phyloP scores from a whole-genome alignment of 2,329 filamentous ascomycete genomes.

The Graphilbum ipis-grandicollis region DNA sequence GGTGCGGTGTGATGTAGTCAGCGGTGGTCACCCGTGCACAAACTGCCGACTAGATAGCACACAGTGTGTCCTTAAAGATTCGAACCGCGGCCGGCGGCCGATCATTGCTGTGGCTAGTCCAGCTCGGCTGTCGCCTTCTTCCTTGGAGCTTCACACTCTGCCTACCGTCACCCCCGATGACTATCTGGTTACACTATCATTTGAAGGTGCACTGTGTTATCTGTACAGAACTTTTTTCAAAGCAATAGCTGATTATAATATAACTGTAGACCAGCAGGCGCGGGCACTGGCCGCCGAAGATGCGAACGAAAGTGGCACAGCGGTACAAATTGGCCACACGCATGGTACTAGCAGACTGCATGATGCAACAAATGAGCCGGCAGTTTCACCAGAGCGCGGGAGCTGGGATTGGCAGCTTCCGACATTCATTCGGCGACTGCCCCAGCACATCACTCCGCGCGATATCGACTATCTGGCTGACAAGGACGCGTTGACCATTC shows the following conservation, averaged over 20 bases:
- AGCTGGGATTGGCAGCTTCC: background rate
- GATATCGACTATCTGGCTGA: slow-evolving; percentile 45
- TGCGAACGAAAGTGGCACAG: no score
- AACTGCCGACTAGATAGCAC: slow-evolving; percentile 5
- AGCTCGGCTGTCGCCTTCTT: background rate
- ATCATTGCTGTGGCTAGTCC: background rate
- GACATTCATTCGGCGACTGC: background rate
- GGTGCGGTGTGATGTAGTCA: slow-evolving; percentile 6
- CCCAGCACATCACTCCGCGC: background rate
- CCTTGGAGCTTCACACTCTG: no score
- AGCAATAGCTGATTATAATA: no score
- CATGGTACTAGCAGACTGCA: no score
- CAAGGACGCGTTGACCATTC: slow-evolving; percentile 46
- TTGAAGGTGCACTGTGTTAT: background rate
- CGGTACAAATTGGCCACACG: no score
- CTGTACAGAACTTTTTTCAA: no score
- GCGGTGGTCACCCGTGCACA: slow-evolving; percentile 2
- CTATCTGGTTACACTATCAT: background rate
- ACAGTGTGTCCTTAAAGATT: slow-evolving; percentile 1
- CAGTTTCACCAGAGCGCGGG: no score
- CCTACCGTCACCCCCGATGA: background rate
- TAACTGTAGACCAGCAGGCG: no score
- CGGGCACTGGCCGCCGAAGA: no score
- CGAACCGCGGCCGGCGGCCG: background rate
- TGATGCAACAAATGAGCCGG: no score